Base-by-base conservation (phyloP, 139 green algal species). In the Spirogloea muscicola region DNA sequence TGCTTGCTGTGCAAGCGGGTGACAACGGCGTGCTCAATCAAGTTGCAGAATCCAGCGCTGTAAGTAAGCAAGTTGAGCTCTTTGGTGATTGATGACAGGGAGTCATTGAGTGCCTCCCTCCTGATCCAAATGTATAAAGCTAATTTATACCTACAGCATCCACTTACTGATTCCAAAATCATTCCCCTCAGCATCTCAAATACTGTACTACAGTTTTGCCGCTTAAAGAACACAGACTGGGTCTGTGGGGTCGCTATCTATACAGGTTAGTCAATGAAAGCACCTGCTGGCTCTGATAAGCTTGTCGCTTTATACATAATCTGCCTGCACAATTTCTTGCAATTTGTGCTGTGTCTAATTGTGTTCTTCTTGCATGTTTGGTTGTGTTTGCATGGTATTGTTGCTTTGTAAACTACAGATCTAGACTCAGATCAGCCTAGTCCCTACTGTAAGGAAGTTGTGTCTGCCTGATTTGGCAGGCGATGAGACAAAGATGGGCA, bases 201-300 rank as follows among this genome's bases (percentile, higher is more conserved):
- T 37, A 76, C 73, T 3, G 25, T 83, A 2, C 49, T 78, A 16
- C 76, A 68, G 39, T 64, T 40, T n/a, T 80, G 71, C 58, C 46
- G 29, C 25, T 57, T 83, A 33, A 39, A 34, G 21, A 83, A 81
- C 72, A 80, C 70, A 29, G 73, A 74, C n/a, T 83, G 76, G 76
- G 70, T 42, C 4, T 66, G 37, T 38, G 76, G 70, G 16, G 73
- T 81, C 6, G 76, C 73, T 41, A 61, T 83, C 6, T 82, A 83
- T 43, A 81, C 76, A 31, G 75, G 75, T 66, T 21, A 49, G 70
- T 39, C 27, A 79, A 16, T 87, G 86, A 10, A 86, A 90, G 31
- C 46, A 55, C 21, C 46, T 55, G 46, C 46, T 31, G 21, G 46
- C 21, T 40, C 21, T 55, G 21, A 31, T 21, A 55, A 55, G 21